Conservation (phyloP, 331 rosid species). For the Rosa hybrid region DNA sequence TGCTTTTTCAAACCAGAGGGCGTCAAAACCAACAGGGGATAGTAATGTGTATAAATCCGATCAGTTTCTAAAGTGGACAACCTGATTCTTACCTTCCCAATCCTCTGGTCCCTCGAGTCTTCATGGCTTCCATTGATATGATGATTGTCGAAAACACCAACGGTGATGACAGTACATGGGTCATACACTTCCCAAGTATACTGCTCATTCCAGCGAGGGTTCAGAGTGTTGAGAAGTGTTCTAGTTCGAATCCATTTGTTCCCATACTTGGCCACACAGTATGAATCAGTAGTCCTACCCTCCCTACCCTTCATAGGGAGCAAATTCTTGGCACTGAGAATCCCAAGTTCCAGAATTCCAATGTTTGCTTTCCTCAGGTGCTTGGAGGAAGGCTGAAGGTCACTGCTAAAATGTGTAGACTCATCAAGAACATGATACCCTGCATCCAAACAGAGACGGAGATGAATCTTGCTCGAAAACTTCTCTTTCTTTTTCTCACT, state of each 20-base stretch:
- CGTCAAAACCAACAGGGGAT: constrained; percentile 76
- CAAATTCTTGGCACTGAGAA: constrained; percentile 76
- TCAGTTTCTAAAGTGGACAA: constrained; percentile 82
- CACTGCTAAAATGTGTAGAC: constrained; percentile 89
- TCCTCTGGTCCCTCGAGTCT: constrained; percentile 60
- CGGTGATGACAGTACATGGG: constrained; percentile 84
- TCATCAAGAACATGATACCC: constrained; percentile 98
- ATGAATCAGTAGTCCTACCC: constrained; percentile 76
- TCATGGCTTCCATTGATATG: constrained; percentile 65
- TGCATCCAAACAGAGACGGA: constrained; percentile 56
- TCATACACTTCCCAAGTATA: constrained; percentile 93
- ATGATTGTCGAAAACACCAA: constrained; percentile 77
- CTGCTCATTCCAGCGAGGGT: constrained; percentile 97
- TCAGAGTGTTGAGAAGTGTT: constrained; percentile 70
- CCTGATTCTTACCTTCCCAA: constrained; percentile 92
- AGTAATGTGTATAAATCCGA: constrained; percentile 76
- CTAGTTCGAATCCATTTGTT: constrained; percentile 93
- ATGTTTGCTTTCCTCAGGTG: constrained; percentile 59
- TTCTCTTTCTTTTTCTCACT: constrained; percentile 73
- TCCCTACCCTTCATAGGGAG: constrained; percentile 78
- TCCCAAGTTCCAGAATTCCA: constrained; percentile 90
- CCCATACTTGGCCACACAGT: constrained; percentile 94
- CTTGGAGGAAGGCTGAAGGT: constrained; percentile 85
- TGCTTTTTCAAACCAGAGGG: constrained; percentile 73
- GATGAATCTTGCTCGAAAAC: constrained; percentile 89